These are phyloP conservation scores for Gnaphalium uliginosum DNA, from an alignment of 129 eudicot genomes.

Conservation along the genomic window DNA sequence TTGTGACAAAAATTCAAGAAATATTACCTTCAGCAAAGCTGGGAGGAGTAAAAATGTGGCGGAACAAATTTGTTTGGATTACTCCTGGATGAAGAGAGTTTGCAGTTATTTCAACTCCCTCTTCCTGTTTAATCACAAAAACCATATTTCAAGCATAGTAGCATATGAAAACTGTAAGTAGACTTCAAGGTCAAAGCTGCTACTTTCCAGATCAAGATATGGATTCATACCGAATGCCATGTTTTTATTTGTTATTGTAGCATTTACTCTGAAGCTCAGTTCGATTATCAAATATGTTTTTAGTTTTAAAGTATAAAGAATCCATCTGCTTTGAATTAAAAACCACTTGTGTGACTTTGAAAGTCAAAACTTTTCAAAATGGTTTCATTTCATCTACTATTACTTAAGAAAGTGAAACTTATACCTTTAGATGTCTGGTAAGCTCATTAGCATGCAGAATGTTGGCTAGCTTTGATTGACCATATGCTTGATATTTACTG, in stretches of 20 bases:
- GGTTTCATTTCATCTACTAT: not conserved
- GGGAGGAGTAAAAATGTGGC: constrained; percentile 48
- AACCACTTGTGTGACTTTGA: constrained; percentile 10
- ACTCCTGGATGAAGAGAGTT: constrained; percentile 92
- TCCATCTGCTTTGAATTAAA: not conserved
- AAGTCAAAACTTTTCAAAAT: not conserved
- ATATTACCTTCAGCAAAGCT: constrained; percentile 51
- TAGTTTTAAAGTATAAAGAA: not conserved
- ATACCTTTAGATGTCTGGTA: constrained; percentile 63
- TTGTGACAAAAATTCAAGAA: constrained; percentile 9
- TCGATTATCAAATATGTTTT: not conserved
- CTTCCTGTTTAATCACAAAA: constrained; percentile 43
- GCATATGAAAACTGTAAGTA: not conserved
- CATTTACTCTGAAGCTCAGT: not conserved
- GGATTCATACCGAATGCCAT: not conserved
- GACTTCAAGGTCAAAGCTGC: constrained; percentile 11
- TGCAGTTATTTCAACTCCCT: constrained; percentile 73
- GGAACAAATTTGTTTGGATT: constrained; percentile 74
- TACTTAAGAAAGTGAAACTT: constrained; percentile 4
- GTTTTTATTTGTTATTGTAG: constrained; percentile 7
- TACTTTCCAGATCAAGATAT: not conserved
- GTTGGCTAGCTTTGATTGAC: constrained; percentile 84
- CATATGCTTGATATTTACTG: constrained; percentile 59
- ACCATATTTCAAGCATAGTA: constrained; percentile 4
- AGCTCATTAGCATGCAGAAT: constrained; percentile 73